phyloP scores from a whole-genome alignment of 306 rosid genomes.

The Quillaja saponaria region DNA sequence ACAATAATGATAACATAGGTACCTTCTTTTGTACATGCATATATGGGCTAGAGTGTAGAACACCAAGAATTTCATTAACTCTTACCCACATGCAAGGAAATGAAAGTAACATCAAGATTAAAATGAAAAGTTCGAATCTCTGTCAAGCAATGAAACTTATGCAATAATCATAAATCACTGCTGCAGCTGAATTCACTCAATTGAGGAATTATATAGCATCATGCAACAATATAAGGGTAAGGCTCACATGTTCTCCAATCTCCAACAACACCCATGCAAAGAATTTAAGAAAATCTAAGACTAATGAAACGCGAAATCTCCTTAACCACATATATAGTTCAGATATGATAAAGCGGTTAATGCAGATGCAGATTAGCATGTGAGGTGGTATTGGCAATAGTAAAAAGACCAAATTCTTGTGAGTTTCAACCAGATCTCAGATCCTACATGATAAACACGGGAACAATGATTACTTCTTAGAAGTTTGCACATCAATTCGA shows the following conservation, averaged over 20 bases:
- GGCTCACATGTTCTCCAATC: not conserved
- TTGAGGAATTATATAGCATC: slow-evolving; percentile 13
- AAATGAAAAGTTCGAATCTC: slow-evolving; percentile 1
- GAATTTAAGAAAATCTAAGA: too few relatives aligned
- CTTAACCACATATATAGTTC: too few relatives aligned
- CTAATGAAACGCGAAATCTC: too few relatives aligned
- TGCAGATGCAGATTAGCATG: too few relatives aligned
- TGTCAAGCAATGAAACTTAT: slow-evolving; percentile 2
- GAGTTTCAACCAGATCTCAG: too few relatives aligned
- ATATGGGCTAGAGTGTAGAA: slow-evolving; percentile 54
- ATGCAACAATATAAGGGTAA: slow-evolving; percentile 3
- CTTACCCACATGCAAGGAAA: slow-evolving; percentile 83
- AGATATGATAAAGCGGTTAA: too few relatives aligned
- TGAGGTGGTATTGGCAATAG: too few relatives aligned
- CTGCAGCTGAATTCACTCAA: slow-evolving; percentile 18
- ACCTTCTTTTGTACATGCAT: slow-evolving; percentile 80
- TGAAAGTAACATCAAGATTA: not conserved
- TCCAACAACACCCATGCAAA: not conserved
- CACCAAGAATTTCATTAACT: slow-evolving; percentile 71
- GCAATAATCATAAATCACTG: slow-evolving; percentile 15
- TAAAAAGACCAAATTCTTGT: too few relatives aligned
- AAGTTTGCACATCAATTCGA: too few relatives aligned
- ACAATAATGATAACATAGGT: slow-evolving; percentile 6
- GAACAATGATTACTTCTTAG: too few relatives aligned
- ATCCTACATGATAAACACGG: too few relatives aligned